These are phyloP conservation scores for Prunus armeniaca DNA, from an alignment of 306 rosid genomes.

Conservation along the genomic window DNA sequence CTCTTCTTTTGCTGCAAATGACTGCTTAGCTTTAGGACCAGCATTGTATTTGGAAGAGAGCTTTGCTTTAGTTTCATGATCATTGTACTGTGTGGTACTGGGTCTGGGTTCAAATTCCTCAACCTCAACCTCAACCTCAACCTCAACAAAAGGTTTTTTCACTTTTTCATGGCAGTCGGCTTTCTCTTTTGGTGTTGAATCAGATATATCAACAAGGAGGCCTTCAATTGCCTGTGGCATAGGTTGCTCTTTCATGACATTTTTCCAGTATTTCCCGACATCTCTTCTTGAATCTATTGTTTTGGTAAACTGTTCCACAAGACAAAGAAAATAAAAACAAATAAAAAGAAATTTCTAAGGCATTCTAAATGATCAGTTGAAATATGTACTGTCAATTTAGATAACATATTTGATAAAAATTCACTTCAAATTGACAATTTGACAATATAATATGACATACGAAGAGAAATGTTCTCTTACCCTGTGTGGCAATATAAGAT, in stretches of 20 bases:
- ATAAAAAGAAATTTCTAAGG: background rate
- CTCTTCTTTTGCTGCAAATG: background rate
- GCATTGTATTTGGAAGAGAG: background rate
- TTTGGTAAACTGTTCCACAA: background rate
- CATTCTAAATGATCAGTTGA: background rate
- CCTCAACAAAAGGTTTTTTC: background rate
- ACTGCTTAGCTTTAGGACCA: no score
- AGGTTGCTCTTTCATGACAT: background rate
- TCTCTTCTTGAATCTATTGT: slow-evolving; percentile 13
- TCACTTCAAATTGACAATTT: no score
- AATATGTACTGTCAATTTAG: no score
- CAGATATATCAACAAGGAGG: background rate
- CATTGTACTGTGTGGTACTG: background rate
- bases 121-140: background rate
- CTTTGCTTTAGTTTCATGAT: background rate
- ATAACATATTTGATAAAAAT: no score
- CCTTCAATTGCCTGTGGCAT: slow-evolving; percentile 21
- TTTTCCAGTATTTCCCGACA: slow-evolving; percentile 1
- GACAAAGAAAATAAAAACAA: background rate
- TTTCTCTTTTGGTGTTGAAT: background rate
- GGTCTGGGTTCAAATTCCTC: slow-evolving; percentile 25
- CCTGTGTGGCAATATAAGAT: no score
- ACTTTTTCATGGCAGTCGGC: background rate
- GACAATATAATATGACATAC: no score
- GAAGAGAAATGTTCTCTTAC: no score